Percentiles rank a stretch among this genome's conserved stretches.
Conservation (phyloP, 768 basidiomycete genomes). For the Trametes coccinea region DNA sequence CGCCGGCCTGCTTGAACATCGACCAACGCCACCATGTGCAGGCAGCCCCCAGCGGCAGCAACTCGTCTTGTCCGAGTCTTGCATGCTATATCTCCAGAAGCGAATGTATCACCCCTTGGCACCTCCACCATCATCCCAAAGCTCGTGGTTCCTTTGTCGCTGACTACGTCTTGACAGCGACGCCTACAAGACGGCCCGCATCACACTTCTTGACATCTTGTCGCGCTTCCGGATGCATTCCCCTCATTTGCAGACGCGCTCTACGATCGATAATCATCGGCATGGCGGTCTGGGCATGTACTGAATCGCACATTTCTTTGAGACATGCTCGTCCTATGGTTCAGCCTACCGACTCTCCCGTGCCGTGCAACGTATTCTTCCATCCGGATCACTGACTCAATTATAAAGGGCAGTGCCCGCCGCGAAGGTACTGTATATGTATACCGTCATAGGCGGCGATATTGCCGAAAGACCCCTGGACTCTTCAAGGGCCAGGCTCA, state of each 20-base stretch:
- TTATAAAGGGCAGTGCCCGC: no score
- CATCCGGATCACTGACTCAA: no score
- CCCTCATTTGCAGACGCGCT: neutral
- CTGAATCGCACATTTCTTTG: neutral
- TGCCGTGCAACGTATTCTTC: no score
- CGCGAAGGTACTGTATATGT: no score
- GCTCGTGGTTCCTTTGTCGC: neutral
- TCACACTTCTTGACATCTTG: constrained; percentile 16
- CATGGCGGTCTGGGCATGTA: neutral
- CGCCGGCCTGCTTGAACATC: neutral
- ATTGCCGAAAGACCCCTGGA: no score
- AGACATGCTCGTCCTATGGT: no score
- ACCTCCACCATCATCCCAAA: constrained; percentile 10
- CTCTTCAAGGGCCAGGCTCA: no score
- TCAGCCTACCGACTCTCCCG: no score
- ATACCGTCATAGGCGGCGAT: no score
- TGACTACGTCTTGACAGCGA: constrained; percentile 4
- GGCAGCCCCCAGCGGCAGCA: neutral
- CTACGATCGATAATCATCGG: neutral
- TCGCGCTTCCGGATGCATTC: neutral
- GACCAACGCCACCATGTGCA: neutral
- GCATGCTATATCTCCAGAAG: neutral
- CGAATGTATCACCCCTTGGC: constrained; percentile 7
- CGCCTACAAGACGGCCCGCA: constrained; percentile 11
- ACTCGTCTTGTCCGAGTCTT: neutral